A percentile compares a stretch with the other conserved stretches of the same genome.
These are phyloP conservation scores for Globisporangium cystogenes DNA, from an alignment of 352 stramenopile species.

Conservation along the genomic window DNA sequence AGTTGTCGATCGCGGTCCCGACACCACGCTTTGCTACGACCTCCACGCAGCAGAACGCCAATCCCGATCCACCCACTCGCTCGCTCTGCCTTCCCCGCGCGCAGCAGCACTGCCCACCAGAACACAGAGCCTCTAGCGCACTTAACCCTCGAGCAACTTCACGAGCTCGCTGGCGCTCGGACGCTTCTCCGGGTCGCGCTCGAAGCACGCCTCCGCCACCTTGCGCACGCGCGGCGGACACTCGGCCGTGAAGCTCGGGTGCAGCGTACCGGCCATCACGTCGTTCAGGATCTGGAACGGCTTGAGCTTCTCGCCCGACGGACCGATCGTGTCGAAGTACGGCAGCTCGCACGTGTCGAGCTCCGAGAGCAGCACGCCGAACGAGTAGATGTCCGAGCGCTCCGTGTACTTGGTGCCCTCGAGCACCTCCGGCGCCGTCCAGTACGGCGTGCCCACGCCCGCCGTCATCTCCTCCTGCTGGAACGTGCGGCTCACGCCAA, in stretches of 20 bases:
- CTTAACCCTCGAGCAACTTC: conserved; percentile 26
- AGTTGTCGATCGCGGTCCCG: no score
- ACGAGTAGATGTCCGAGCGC: conserved; percentile 31
- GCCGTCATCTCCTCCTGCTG: conserved; percentile 7
- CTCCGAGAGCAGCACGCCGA: conserved; percentile 33
- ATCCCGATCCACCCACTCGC: no score
- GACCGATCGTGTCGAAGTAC: conserved; percentile 20
- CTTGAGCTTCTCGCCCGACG: conserved; percentile 24
- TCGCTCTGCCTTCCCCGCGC: no score
- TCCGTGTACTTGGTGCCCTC: conserved; percentile 16
- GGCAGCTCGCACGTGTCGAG: conserved; percentile 20
- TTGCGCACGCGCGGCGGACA: conserved; percentile 35
- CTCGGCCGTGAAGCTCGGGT: conserved; percentile 26
- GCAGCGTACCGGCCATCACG: conserved; percentile 31
- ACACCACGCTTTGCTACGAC: no score
- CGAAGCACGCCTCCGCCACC: conserved; percentile 35
- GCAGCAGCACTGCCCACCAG: no score
- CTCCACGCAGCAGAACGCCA: no score
- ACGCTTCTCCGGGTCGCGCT: conserved; percentile 30
- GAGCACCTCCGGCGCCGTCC: conserved; percentile 31
- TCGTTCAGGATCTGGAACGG: conserved; percentile 35
- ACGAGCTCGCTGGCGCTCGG: conserved; percentile 34
- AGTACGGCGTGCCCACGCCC: conserved; percentile 17
- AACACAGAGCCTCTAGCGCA: not conserved
- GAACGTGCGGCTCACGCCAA: conserved; percentile 17